These are phyloP conservation scores for Penicillium sp. DNA, from an alignment of 2,329 filamentous ascomycete species.

Conservation along the genomic window DNA sequence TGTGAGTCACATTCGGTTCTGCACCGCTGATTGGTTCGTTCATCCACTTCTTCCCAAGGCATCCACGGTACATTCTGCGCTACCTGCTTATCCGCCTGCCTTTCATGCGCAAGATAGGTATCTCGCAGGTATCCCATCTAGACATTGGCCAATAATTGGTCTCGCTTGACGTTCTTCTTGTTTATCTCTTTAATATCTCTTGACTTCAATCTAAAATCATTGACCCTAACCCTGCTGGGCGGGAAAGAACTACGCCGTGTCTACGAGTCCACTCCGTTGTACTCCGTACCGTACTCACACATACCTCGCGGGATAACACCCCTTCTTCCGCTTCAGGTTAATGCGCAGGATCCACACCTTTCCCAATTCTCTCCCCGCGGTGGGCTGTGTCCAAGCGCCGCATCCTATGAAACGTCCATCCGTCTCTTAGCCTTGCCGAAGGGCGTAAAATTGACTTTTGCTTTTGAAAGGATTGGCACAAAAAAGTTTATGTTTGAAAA, in stretches of 20 bases:
- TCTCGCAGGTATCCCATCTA: not conserved
- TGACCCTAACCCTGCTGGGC: too few relatives aligned
- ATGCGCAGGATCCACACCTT: conserved; percentile 18
- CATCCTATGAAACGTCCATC: conserved; percentile 15
- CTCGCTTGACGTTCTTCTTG: not conserved
- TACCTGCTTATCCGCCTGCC: not conserved
- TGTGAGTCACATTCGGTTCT: conserved; percentile 39
- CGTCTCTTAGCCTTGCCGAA: conserved; percentile 25
- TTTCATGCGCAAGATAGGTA: conserved; percentile 2
- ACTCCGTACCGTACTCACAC: not conserved
- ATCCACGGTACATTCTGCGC: not conserved
- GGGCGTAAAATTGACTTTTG: conserved; percentile 31
- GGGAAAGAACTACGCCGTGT: too few relatives aligned
- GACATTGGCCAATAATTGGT: conserved; percentile 3
- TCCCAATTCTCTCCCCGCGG: conserved; percentile 31
- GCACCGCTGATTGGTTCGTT: conserved; percentile 29
- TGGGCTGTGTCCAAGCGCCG: conserved; percentile 23
- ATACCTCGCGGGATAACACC: not conserved
- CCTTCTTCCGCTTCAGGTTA: conserved; percentile 4
- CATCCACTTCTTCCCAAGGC: conserved; percentile 1
- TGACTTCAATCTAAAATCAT: too few relatives aligned
- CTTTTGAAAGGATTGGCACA: not conserved
- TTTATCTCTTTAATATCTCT: too few relatives aligned
- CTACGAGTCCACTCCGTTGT: too few relatives aligned
- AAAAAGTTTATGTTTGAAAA: not conserved